A percentile compares a stretch with the other conserved stretches of the same genome.
These are phyloP conservation scores for Tolypocladium amazonense DNA, from an alignment of 2,329 filamentous ascomycete genomes.

Conservation along the genomic window DNA sequence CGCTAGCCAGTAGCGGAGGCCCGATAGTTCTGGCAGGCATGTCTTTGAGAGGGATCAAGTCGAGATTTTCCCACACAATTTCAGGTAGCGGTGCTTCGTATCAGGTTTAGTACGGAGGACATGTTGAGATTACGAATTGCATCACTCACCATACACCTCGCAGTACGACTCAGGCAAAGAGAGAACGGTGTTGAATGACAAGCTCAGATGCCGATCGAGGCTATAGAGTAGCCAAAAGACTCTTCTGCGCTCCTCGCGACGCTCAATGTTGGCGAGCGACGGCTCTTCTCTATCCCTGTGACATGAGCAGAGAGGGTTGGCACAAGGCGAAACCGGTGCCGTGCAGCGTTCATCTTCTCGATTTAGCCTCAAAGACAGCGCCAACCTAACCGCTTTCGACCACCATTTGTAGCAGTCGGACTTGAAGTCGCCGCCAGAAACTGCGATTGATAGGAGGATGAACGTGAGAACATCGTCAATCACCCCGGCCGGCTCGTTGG, in stretches of 20 bases:
- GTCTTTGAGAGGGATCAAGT: slow-evolving; percentile 15
- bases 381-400: slow-evolving; percentile 29
- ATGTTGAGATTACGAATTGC: neutral
- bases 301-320: slow-evolving; percentile 20
- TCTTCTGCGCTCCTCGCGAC: slow-evolving; percentile 32
- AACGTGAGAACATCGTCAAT: slow-evolving; percentile 35
- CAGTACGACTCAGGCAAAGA: slow-evolving; percentile 35
- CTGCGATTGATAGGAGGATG: slow-evolving; percentile 31
- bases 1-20: slow-evolving; percentile 26
- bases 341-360: slow-evolving; percentile 24
- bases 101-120: neutral
- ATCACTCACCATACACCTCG: slow-evolving; percentile 23
- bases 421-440: slow-evolving; percentile 37
- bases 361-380: slow-evolving; percentile 24
- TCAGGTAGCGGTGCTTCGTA: slow-evolving; percentile 26
- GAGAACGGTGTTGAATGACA: slow-evolving; percentile 34
- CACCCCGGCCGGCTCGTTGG: slow-evolving; percentile 21
- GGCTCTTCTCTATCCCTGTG: slow-evolving; percentile 15
- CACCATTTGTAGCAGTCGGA: slow-evolving; percentile 37
- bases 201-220: slow-evolving; percentile 33
- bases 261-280: slow-evolving; percentile 23
- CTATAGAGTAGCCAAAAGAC: slow-evolving; percentile 38
- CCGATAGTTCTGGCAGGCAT: slow-evolving; percentile 24
- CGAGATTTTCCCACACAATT: slow-evolving; percentile 26
- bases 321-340: slow-evolving; percentile 16